Conservation (phyloP, 305 asterid species). For the Plantago coronopus region DNA sequence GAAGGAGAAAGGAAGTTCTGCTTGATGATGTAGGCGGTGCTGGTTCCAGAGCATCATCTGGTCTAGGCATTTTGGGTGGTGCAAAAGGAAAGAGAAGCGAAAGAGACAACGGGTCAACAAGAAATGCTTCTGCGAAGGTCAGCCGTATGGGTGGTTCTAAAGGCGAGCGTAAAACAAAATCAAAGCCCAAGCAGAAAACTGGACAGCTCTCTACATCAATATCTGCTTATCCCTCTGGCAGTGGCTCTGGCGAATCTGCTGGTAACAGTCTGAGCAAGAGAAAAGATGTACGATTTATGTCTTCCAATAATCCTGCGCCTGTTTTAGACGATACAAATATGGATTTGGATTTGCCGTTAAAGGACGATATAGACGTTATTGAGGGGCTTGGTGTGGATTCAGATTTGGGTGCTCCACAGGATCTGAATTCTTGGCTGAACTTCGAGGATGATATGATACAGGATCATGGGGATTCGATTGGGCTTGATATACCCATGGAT, state of each 20-base stretch:
- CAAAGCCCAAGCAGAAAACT: constrained; percentile 78
- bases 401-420: constrained; percentile 69
- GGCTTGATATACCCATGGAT: constrained; percentile 90
- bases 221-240: constrained; percentile 36
- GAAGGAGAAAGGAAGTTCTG: constrained; percentile 75
- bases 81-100: constrained; percentile 89
- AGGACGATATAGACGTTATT: constrained; percentile 43
- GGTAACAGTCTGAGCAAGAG: constrained; percentile 36
- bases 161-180: constrained; percentile 78
- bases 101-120: constrained; percentile 33
- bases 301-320: constrained; percentile 37
- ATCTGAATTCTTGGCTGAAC: constrained; percentile 81
- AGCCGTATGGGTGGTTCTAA: constrained; percentile 66
- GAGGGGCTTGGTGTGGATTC: constrained; percentile 69
- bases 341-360: constrained; percentile 47
- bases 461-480: constrained; percentile 52
- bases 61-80: constrained; percentile 53
- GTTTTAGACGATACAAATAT: constrained; percentile 32
- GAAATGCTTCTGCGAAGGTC: constrained; percentile 37
- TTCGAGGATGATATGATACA: constrained; percentile 70
- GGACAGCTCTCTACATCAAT: constrained; percentile 81
- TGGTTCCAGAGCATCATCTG: constrained; percentile 43
- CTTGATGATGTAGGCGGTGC: constrained; percentile 77
- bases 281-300: constrained; percentile 50
- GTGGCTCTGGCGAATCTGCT: constrained; percentile 42